phyloP scores from a whole-genome alignment of 2,329 filamentous ascomycete genomes.

The Aspergillus sp. region DNA sequence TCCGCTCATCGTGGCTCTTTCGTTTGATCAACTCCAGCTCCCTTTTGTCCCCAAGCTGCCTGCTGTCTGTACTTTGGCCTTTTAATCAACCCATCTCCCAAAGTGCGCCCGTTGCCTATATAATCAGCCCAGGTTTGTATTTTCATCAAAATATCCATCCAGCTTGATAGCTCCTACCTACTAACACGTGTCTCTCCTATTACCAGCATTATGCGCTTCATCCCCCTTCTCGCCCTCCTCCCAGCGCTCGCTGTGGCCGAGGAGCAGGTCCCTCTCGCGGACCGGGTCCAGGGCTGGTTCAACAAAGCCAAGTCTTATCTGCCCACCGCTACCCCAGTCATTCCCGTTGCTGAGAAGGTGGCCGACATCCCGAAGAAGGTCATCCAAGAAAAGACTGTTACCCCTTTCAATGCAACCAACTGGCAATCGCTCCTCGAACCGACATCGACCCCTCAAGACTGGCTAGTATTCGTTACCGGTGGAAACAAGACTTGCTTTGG shows the following conservation, averaged over 20 bases:
- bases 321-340: conserved; percentile 46
- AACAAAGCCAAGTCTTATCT: conserved; percentile 56
- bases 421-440: conserved; percentile 55
- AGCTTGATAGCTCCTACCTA: conserved; percentile 1
- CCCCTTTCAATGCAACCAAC: conserved; percentile 56
- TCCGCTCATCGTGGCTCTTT: conserved; percentile 24
- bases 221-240: conserved; percentile 50
- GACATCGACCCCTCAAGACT: conserved; percentile 48
- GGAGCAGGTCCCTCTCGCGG: conserved; percentile 55
- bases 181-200: conserved; percentile 20
- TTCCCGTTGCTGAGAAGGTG: conserved; percentile 38
- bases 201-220: conserved; percentile 52
- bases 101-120: conserved; percentile 20
- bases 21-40: conserved; percentile 22
- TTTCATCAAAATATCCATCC: conserved; percentile 4
- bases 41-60: conserved; percentile 22
- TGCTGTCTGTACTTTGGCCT: conserved; percentile 27
- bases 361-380: conserved; percentile 45
- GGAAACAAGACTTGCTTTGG: conserved; percentile 66
- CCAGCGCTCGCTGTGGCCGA: conserved; percentile 55
- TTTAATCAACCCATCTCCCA: conserved; percentile 13
- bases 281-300: conserved; percentile 49
- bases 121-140: conserved; percentile 21
- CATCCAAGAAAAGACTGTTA: conserved; percentile 51
- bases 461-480: conserved; percentile 62